Percentiles rank a stretch among this genome's conserved stretches.
Conservation (phyloP, 306 rosid genomes). For the Citrullus amarus region DNA sequence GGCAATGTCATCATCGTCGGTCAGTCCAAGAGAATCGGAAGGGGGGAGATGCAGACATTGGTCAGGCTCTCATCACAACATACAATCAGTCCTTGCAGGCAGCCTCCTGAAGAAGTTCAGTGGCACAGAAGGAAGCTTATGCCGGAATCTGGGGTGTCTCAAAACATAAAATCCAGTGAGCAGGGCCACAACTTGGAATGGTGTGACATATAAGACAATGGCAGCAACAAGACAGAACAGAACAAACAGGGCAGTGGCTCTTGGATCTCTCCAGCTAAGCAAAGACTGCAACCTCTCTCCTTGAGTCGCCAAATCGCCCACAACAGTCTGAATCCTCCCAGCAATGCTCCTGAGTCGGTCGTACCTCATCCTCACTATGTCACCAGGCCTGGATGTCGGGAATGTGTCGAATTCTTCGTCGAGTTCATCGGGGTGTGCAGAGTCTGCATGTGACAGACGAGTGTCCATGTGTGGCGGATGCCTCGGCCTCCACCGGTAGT, state of each 20-base stretch:
- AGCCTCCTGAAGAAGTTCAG: conserved; percentile 93
- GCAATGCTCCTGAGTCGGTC: conserved; percentile 91
- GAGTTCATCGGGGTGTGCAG: conserved; percentile 80
- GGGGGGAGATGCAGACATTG: neutral
- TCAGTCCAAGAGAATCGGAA: neutral
- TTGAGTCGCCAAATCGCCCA: conserved; percentile 93
- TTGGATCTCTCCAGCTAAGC: conserved; percentile 97
- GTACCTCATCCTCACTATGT: conserved; percentile 81
- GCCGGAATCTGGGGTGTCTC: conserved; percentile 96
- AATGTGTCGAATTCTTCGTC: conserved; percentile 94
- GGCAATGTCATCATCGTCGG: neutral
- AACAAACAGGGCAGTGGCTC: conserved; percentile 88
- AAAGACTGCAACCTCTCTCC: conserved; percentile 94
- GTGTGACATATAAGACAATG: conserved; percentile 76
- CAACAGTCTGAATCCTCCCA: conserved; percentile 90
- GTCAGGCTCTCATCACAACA: conserved; percentile 41
- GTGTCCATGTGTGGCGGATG: conserved; percentile 99
- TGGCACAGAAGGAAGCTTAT: conserved; percentile 93
- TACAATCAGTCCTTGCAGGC: conserved; percentile 95
- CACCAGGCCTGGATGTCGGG: conserved; percentile 67
- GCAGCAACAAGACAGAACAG: conserved; percentile 88
- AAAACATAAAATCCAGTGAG: conserved; percentile 69
- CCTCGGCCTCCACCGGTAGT: conserved; percentile 95
- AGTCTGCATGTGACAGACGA: conserved; percentile 78
- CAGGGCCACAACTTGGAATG: conserved; percentile 91